phyloP scores from a whole-genome alignment of 2,329 filamentous ascomycete species.

The Epichloe aotearoae region DNA sequence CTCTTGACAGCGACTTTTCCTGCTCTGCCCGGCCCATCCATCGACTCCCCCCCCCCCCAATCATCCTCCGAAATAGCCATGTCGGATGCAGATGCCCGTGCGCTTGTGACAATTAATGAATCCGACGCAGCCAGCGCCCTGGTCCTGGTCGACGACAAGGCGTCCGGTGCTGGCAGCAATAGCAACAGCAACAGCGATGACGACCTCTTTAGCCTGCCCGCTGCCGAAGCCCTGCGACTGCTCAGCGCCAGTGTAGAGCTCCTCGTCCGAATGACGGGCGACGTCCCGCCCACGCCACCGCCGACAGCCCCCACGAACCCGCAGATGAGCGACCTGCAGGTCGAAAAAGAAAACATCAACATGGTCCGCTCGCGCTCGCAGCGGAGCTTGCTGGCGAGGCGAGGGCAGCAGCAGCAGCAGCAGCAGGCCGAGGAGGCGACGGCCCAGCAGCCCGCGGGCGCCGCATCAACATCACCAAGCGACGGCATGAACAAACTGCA shows the following conservation, averaged over 20 bases:
- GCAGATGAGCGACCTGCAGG: slow-evolving; percentile 50
- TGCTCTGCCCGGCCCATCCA: neutral
- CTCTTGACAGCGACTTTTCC: neutral
- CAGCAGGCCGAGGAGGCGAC: slow-evolving; percentile 17
- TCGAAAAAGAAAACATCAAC: slow-evolving; percentile 47
- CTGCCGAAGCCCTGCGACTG: slow-evolving; percentile 64
- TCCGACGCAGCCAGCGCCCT: slow-evolving; percentile 3
- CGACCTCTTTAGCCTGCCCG: slow-evolving; percentile 60
- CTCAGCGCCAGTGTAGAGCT: slow-evolving; percentile 61
- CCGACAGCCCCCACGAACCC: slow-evolving; percentile 50
- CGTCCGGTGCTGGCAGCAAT: slow-evolving; percentile 7
- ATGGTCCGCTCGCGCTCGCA: slow-evolving; percentile 46
- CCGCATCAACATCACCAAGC: neutral
- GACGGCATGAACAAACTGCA: slow-evolving; percentile 10
- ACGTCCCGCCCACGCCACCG: slow-evolving; percentile 69
- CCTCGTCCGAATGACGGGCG: slow-evolving; percentile 59
- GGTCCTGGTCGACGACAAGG: slow-evolving; percentile 9
- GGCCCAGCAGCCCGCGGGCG: slow-evolving; percentile 1
- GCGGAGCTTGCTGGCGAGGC: slow-evolving; percentile 31
- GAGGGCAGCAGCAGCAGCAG: slow-evolving; percentile 22
- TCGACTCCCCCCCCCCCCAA: neutral
- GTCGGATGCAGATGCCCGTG: neutral
- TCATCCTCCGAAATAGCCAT: neutral
- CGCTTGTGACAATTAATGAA: neutral
- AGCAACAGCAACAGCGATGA: slow-evolving; percentile 35